A percentile compares a stretch with the other conserved stretches of the same genome.
These are phyloP conservation scores for Heteromeles arbutifolia DNA, from an alignment of 306 rosid species.

Conservation along the genomic window DNA sequence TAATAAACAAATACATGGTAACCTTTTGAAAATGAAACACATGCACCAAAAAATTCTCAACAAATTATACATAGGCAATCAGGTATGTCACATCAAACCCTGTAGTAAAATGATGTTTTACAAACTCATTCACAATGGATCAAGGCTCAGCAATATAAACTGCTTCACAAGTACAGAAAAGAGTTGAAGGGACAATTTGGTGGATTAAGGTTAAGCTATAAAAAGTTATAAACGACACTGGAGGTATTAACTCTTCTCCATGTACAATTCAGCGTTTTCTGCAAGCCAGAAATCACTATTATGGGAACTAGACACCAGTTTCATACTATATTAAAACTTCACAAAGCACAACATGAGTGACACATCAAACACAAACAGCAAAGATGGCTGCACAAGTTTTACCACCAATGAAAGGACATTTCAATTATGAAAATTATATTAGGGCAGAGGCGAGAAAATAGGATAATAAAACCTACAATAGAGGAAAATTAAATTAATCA, in stretches of 20 bases:
- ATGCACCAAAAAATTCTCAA: background rate
- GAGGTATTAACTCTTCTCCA: background rate
- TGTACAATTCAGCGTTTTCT: background rate
- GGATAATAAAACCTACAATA: background rate
- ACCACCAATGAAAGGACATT: background rate
- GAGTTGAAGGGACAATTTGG: background rate
- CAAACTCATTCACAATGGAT: background rate
- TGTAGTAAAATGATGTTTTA: background rate
- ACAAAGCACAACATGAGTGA: background rate
- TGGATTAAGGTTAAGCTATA: too few species aligned
- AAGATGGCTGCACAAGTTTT: background rate
- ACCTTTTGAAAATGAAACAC: background rate
- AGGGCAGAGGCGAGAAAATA: background rate
- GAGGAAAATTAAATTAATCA: conserved; percentile 7
- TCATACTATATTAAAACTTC: background rate
- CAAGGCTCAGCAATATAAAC: background rate
- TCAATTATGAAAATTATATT: background rate
- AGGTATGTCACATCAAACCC: background rate
- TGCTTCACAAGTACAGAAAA: background rate
- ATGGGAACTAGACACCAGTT: background rate
- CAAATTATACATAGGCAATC: background rate
- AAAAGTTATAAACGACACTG: too few species aligned
- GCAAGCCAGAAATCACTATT: background rate
- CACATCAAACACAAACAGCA: background rate
- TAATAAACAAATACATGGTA: conserved; percentile 4